Conservation (phyloP, 2,329 filamentous ascomycete genomes). For the Nigrograna mackinnonii region DNA sequence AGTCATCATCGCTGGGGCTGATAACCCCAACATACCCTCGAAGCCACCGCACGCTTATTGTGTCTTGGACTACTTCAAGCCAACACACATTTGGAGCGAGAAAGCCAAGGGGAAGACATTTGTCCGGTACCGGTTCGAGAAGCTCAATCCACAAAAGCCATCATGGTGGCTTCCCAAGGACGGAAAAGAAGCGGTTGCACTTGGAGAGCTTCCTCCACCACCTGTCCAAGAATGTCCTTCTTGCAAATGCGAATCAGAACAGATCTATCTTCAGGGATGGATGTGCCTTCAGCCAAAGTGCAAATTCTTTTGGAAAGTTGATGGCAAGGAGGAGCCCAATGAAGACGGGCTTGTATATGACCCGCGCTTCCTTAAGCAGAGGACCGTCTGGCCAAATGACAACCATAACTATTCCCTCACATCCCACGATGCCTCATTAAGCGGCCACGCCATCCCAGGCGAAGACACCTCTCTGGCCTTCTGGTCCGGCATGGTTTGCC, state of each 20-base stretch:
- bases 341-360: slow-evolving; percentile 55
- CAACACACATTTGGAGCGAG: slow-evolving; percentile 72
- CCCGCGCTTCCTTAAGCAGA: slow-evolving; percentile 59
- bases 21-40: slow-evolving; percentile 53
- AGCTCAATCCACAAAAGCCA: slow-evolving; percentile 53
- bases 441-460: slow-evolving; percentile 41
- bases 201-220: slow-evolving; percentile 30
- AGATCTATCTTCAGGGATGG: slow-evolving; percentile 55
- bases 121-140: slow-evolving; percentile 69
- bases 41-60: slow-evolving; percentile 63
- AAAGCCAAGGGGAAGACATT: slow-evolving; percentile 47
- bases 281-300: slow-evolving; percentile 62
- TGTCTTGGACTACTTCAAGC: slow-evolving; percentile 70
- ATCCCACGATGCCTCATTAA: slow-evolving; percentile 22
- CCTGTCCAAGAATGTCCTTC: slow-evolving; percentile 39
- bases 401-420: slow-evolving; percentile 40
- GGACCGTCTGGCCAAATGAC: slow-evolving; percentile 49
- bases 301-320: slow-evolving; percentile 57
- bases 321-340: slow-evolving; percentile 26
- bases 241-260: slow-evolving; percentile 37
- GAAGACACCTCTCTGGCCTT: slow-evolving; percentile 56
- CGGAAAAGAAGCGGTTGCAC: slow-evolving; percentile 25
- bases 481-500: slow-evolving; percentile 69
- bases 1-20: slow-evolving; percentile 54
- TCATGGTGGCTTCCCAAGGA: slow-evolving; percentile 63